Percentiles rank a stretch among this genome's conserved stretches.
phyloP scores from a whole-genome alignment of 139 green algal genomes.

The Chlamydomonas asymmetrica region DNA sequence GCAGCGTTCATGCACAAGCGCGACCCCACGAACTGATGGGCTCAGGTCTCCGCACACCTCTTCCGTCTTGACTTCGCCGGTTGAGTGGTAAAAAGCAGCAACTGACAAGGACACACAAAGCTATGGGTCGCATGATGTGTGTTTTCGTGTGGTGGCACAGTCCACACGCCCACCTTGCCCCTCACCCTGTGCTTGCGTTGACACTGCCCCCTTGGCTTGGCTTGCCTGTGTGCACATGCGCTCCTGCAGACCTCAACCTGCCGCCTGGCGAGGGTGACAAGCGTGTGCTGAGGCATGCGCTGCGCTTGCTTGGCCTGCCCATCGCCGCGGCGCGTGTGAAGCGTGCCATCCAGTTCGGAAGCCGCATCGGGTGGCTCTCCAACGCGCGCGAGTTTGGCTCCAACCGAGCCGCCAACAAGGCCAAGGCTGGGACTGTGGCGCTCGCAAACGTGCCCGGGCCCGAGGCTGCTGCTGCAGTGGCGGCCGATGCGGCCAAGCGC shows the following conservation, averaged over 20 bases:
- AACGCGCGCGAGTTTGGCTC: conserved; percentile 87
- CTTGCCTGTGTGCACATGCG: no score
- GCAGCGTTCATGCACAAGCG: no score
- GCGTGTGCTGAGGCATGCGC: conserved; percentile 68
- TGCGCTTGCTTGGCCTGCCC: conserved; percentile 66
- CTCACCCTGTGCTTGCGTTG: conserved; percentile 11
- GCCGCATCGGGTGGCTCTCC: conserved; percentile 72
- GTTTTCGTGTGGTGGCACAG: no score
- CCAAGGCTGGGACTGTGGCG: conserved; percentile 25
- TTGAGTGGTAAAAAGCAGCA: neutral
- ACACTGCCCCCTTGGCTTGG: conserved; percentile 2
- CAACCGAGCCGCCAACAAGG: conserved; percentile 78
- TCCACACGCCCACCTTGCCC: conserved; percentile 7
- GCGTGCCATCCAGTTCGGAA: conserved; percentile 94
- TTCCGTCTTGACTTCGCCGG: no score
- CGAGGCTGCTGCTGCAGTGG: no score
- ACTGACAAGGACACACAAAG: no score
- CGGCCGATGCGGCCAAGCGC: no score
- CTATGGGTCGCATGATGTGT: neutral
- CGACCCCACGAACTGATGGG: no score
- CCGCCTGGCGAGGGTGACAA: conserved; percentile 82
- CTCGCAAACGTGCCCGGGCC: no score
- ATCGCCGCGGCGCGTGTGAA: conserved; percentile 73
- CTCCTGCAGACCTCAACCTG: conserved; percentile 2
- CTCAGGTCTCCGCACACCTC: no score